A percentile compares a stretch with the other conserved stretches of the same genome.
Evolutionary conservation across 148 eudicot genomes (phyloP).

Genomic region (Silene conica): DNA sequence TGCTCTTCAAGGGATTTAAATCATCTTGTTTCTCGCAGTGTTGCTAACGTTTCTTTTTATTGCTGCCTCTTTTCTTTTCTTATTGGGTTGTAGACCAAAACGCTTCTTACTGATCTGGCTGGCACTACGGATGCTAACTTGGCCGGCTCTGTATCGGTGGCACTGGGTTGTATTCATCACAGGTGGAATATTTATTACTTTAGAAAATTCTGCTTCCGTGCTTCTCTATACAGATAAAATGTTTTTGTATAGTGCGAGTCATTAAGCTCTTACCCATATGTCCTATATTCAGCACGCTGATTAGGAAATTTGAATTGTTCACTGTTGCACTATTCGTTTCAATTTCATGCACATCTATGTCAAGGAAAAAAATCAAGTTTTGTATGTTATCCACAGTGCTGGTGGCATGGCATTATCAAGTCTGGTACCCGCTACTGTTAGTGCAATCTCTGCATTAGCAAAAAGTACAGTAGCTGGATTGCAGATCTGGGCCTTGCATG

Average conservation of each 20-base stretch:
- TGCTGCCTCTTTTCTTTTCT: conserved; percentile 5
- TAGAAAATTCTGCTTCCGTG: not conserved
- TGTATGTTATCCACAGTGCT: conserved; percentile 62
- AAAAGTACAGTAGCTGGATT: conserved; percentile 67
- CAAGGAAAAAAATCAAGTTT: conserved; percentile 10
- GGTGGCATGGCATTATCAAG: conserved; percentile 98
- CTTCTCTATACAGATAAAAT: conserved; percentile 1
- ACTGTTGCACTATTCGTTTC: not conserved
- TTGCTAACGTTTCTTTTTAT: conserved; percentile 4
- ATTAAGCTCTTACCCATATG: not conserved
- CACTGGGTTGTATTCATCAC: conserved; percentile 96
- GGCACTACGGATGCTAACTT: conserved; percentile 53
- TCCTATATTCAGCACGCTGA: not conserved
- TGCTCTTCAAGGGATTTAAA: not conserved
- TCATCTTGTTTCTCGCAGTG: not conserved
- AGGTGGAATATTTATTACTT: conserved; percentile 39
- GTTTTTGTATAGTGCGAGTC: not conserved
- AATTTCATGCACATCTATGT: conserved; percentile 10
- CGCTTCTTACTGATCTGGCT: conserved; percentile 67
- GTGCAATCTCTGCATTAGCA: conserved; percentile 67
- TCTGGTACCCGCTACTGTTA: conserved; percentile 93
- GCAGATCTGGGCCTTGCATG: conserved; percentile 93
- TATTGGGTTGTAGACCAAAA: conserved; percentile 44
- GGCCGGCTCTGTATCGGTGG: conserved; percentile 82
- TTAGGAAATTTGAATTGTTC: not conserved